Evolutionary conservation across 176 grass and related monocot genomes (phyloP), one percentile per base, ranked within the genome.

Genomic region (Bonia amplexicaulis): DNA sequence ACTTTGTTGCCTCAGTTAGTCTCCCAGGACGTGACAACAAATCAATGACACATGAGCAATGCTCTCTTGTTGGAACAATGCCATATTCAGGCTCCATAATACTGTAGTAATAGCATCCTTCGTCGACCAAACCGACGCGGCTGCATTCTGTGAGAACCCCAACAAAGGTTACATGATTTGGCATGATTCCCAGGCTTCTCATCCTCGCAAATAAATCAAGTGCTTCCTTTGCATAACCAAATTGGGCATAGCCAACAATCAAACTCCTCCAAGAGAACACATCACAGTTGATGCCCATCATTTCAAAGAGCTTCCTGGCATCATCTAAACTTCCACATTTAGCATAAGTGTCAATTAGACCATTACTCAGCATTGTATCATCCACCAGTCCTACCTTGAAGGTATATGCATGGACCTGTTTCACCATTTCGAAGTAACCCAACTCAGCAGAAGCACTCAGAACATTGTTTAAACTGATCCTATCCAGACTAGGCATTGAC

Each of bases 181-280:
- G 93, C 73, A 77, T 64, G 85, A 81, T 80, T 57, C 80, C 79
- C n/a, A 69, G 80, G 68, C n/a, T 82, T 79, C 74, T 91, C 88
- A 94, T 98, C 77, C 60, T 68, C 3, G 57, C 33, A 90, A 98
- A 91, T 39, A 88, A 83, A 63, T 92, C 69, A 58, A 95, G 77
- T 9, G 90, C 91, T 80, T 93, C 77, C 69, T 41, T 87, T 58
- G 81, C 89, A 84, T 90, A 76, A 48, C 93, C 96, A 92, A 87
- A 87, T 74, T 98, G 82, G 27, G 96, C 91, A 90, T 98, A 93
- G 17, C 93, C 96, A 82, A 93, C 71, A 92, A 95, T 93, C 85
- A 94, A 87, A 41, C 87, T 93, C 79, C 94, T 98, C 93, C 96
- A 98, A 61, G 96, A 98, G 40, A 91, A 90, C 14, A 88, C 73